Conservation (phyloP, 345 rosid species). For the Jatropha curcas region DNA sequence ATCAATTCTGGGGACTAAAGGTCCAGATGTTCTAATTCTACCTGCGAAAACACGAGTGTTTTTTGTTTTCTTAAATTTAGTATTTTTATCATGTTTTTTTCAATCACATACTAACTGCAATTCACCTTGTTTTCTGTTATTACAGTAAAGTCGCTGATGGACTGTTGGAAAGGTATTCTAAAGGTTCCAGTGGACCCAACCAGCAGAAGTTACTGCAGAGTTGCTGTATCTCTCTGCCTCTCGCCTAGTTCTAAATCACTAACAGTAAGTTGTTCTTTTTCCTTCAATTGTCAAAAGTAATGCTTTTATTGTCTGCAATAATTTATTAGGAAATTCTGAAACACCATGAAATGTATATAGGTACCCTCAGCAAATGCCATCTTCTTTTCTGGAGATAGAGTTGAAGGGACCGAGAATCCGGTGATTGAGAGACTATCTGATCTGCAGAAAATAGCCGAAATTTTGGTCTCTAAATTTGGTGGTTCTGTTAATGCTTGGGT, state of each 20-base stretch:
- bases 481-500: constrained; percentile 70
- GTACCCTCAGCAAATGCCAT: constrained; percentile 71
- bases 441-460: constrained; percentile 55
- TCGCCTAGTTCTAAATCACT: constrained; percentile 42
- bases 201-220: constrained; percentile 36
- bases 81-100: too few species aligned
- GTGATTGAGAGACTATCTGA: constrained; percentile 75
- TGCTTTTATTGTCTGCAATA: too few species aligned
- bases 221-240: constrained; percentile 73
- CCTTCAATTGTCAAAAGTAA: neutral
- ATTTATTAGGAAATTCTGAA: too few species aligned
- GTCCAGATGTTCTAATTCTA: too few species aligned
- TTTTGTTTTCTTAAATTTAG: too few species aligned
- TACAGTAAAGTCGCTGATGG: too few species aligned
- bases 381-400: constrained; percentile 76
- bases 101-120: too few species aligned
- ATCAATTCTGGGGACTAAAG: too few species aligned
- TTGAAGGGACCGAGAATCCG: constrained; percentile 58
- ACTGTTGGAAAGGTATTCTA: too few species aligned
- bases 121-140: too few species aligned
- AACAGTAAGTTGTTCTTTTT: constrained; percentile 34
- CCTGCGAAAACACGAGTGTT: too few species aligned
- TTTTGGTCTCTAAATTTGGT: constrained; percentile 74
- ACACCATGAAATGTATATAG: constrained; percentile 21
- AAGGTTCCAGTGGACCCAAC: too few species aligned